Evolutionary conservation across 352 stramenopile species (phyloP).

Genomic region (Pythium phragmitis): DNA sequence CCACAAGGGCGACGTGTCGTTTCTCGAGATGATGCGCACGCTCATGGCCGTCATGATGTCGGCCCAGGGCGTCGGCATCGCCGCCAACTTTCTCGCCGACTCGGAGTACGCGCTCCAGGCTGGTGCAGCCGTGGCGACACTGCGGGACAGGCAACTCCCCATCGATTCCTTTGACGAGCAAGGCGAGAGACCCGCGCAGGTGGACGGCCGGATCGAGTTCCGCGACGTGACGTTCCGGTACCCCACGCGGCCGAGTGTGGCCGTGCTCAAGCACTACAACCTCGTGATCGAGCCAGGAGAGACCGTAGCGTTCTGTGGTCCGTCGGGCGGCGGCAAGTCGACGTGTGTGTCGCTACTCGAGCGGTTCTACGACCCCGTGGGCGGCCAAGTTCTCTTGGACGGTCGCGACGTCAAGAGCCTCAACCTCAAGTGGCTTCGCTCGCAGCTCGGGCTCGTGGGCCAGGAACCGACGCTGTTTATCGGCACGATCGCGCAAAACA

Average conservation of each 20-base stretch:
- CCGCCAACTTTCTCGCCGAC: slow-evolving; percentile 32
- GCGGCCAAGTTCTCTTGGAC: slow-evolving; percentile 34
- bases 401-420: slow-evolving; percentile 33
- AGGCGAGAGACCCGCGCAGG: slow-evolving; percentile 23
- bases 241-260: slow-evolving; percentile 30
- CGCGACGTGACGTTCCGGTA: slow-evolving; percentile 46
- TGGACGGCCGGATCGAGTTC: slow-evolving; percentile 40
- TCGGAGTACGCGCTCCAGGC: slow-evolving; percentile 27
- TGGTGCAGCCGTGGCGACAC: slow-evolving; percentile 29
- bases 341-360: slow-evolving; percentile 40
- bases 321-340: slow-evolving; percentile 38
- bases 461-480: slow-evolving; percentile 14
- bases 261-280: slow-evolving; percentile 33
- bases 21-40: slow-evolving; percentile 40
- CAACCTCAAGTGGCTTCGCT: slow-evolving; percentile 26
- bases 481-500: slow-evolving; percentile 10
- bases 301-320: slow-evolving; percentile 37
- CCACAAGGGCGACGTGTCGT: slow-evolving; percentile 37
- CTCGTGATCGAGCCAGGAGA: slow-evolving; percentile 26
- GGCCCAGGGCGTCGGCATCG: slow-evolving; percentile 32
- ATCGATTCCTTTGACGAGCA: slow-evolving; percentile 26
- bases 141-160: slow-evolving; percentile 25
- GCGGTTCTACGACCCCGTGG: slow-evolving; percentile 41
- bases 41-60: slow-evolving; percentile 48
- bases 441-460: slow-evolving; percentile 3